phyloP scores from a whole-genome alignment of 257 asterid genomes.

The Jacaranda copaia region DNA sequence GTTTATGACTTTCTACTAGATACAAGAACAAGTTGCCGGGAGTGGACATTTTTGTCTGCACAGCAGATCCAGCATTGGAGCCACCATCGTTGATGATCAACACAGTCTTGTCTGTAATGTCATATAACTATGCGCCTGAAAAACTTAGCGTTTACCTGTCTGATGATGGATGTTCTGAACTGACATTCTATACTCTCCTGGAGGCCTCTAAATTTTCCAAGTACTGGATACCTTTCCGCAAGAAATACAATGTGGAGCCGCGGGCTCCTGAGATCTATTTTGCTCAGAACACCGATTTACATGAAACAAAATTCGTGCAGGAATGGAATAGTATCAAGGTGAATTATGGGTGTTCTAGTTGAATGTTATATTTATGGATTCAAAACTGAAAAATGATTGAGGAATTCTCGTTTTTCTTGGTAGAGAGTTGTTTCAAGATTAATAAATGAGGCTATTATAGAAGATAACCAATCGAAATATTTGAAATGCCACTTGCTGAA shows the following conservation, averaged over 20 bases:
- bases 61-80: constrained; percentile 55
- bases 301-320: constrained; percentile 16
- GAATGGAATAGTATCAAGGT: constrained; percentile 52
- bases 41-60: constrained; percentile 57
- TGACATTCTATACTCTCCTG: constrained; percentile 54
- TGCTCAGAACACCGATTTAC: not conserved
- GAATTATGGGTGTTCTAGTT: not conserved
- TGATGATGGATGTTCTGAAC: constrained; percentile 54
- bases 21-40: constrained; percentile 41
- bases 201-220: constrained; percentile 51
- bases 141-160: constrained; percentile 50
- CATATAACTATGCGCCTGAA: constrained; percentile 48
- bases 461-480: too few relatives aligned
- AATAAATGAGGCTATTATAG: not conserved
- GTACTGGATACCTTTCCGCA: constrained; percentile 56
- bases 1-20: constrained; percentile 32
- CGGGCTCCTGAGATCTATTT: constrained; percentile 47
- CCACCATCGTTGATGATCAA: constrained; percentile 51
- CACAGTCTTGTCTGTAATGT: constrained; percentile 55
- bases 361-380: not conserved
- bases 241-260: constrained; percentile 49
- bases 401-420: not conserved
- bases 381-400: not conserved
- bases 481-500: not conserved
- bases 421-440: not conserved